Evolutionary conservation across 805 yeast species (phyloP), one percentile per base, ranked within the genome.

Genomic region (Saccharomycopsis capsularis): DNA sequence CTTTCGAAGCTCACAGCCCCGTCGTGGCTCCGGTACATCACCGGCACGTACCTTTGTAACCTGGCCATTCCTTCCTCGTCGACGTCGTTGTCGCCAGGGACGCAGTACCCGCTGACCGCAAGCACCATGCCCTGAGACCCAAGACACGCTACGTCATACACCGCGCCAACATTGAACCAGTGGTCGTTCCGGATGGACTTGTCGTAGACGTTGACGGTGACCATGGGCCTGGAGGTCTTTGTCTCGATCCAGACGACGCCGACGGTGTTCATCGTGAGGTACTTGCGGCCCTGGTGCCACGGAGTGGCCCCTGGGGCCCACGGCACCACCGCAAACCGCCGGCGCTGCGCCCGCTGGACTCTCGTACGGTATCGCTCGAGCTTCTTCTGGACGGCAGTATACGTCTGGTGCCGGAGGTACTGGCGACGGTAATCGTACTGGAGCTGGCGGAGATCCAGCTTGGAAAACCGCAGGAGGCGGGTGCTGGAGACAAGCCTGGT

Each of bases 231-330:
- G 5, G 50, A 42, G 6, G 56, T 53, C n/a, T 51, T 50, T 7
- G 54, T 51, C 40, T 53, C 56, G 15, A 51, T 45, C 56, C 56
- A 53, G 3, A 48, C 54, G 5, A 34, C 36, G 3, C 56, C 56
- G 36, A 18, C n/a, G 19, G 36, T 42, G 32, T 48, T 47, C 19
- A 51, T 51, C 2, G 55, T 46, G 29, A 53, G 40, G 21, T 53
- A 53, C 30, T 51, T 50, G 30, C 56, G 30, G 18, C 56, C 56
- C 23, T 24, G n/a, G 35, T 47, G 35, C 50, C 49, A 51, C 3
- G 54, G 54, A 4, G 51, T 44, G 19, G 38, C 22, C 3, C 52
- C 54, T 18, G 54, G 52, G 23, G 50, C 25, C 25, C 32, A 53
- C 5, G 56, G 56, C 3, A 37, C 35, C 6, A 50, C 38, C 16